These are phyloP conservation scores for Phaffomyces opuntiae DNA, from an alignment of 805 yeast species.

Conservation along the genomic window DNA sequence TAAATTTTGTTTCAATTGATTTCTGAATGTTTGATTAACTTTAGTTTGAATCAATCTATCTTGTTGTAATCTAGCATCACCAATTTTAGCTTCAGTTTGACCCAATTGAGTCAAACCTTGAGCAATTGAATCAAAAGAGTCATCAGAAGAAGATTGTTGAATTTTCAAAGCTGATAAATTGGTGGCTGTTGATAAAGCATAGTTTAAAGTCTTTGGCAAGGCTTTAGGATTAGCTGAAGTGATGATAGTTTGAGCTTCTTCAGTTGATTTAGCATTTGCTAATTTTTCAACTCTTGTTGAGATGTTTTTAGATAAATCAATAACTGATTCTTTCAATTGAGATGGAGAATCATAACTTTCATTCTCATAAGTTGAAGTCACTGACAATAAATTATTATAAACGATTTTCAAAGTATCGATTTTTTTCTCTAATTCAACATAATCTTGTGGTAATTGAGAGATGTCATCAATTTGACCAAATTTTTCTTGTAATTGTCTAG, in stretches of 20 bases:
- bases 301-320: conserved; percentile 61
- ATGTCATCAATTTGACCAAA: conserved; percentile 61
- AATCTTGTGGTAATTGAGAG: conserved; percentile 69
- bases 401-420: conserved; percentile 68
- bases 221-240: conserved; percentile 40
- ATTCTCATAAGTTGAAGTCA: conserved; percentile 52
- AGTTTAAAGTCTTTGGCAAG: conserved; percentile 75
- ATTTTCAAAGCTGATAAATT: conserved; percentile 33
- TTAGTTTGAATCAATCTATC: conserved; percentile 64
- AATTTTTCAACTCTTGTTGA: conserved; percentile 58
- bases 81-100: conserved; percentile 64
- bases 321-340: conserved; percentile 64
- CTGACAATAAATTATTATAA: conserved; percentile 49
- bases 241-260: conserved; percentile 77
- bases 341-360: conserved; percentile 84
- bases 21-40: conserved; percentile 60
- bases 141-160: conserved; percentile 27
- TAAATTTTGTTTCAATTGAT: conserved; percentile 54
- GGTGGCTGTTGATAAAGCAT: conserved; percentile 74
- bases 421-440: conserved; percentile 58
- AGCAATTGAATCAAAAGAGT: conserved; percentile 44
- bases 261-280: conserved; percentile 65
- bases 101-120: conserved; percentile 62
- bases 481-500: conserved; percentile 52
- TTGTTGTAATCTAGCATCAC: conserved; percentile 77